Percentiles rank a stretch among this genome's conserved stretches.
Conservation (phyloP, 2,329 filamentous ascomycete genomes). For the Raffaelea deltoideospora region DNA sequence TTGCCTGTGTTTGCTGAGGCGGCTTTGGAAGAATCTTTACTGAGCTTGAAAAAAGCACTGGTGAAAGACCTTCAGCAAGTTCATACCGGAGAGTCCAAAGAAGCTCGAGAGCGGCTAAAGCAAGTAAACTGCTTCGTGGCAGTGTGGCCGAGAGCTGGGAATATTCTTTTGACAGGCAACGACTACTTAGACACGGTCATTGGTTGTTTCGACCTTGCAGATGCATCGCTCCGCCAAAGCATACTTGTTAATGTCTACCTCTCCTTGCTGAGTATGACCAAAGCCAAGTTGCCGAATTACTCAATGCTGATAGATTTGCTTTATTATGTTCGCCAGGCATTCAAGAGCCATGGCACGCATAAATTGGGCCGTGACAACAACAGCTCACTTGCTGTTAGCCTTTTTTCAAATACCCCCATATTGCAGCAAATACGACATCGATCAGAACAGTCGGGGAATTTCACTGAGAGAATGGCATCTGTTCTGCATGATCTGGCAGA, state of each 20-base stretch:
- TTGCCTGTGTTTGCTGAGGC: constrained; percentile 37
- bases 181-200: constrained; percentile 73
- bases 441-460: constrained; percentile 28
- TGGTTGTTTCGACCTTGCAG: constrained; percentile 47
- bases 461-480: constrained; percentile 39
- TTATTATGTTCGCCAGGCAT: constrained; percentile 68
- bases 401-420: constrained; percentile 69
- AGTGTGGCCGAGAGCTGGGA: constrained; percentile 39
- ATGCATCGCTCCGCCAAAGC: constrained; percentile 43
- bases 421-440: constrained; percentile 45
- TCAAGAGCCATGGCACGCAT: too few species aligned
- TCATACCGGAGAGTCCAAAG: constrained; percentile 33
- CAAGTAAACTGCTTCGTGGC: constrained; percentile 49
- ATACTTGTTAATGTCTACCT: constrained; percentile 64
- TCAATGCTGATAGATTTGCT: constrained; percentile 70
- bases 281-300: constrained; percentile 50
- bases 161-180: constrained; percentile 64
- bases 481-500: constrained; percentile 44
- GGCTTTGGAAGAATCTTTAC: constrained; percentile 37
- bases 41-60: constrained; percentile 44
- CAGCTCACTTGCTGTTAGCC: too few species aligned
- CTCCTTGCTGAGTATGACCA: constrained; percentile 55
- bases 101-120: constrained; percentile 38
- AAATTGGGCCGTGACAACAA: too few species aligned
- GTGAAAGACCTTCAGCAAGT: constrained; percentile 47